Evolutionary conservation across 2,329 filamentous ascomycete species (phyloP).

Genomic region (Alternaria postmessia): DNA sequence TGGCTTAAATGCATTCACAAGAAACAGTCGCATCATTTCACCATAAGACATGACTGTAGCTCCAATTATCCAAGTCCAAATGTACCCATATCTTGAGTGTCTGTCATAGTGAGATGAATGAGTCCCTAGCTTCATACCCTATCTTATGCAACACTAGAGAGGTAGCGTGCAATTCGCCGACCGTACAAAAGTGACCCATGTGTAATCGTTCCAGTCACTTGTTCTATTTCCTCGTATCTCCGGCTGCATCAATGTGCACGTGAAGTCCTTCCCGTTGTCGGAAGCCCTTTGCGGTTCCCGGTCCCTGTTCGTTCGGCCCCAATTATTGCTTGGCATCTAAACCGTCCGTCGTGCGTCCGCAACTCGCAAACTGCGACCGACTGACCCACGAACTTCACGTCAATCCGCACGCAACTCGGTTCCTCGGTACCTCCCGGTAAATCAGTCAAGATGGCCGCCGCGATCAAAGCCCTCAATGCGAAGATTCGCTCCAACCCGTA

Average conservation of each 20-base stretch:
- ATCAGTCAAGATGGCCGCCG: constrained; percentile 57
- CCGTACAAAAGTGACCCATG: neutral
- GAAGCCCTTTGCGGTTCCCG: constrained; percentile 8
- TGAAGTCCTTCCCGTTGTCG: constrained; percentile 20
- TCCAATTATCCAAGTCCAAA: neutral
- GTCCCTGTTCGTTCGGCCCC: constrained; percentile 15
- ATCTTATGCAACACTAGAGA: neutral
- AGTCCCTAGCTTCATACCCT: neutral
- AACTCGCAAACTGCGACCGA: constrained; percentile 13
- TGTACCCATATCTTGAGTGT: neutral
- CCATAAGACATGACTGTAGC: neutral
- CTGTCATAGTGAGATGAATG: neutral
- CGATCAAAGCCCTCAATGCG: constrained; percentile 63
- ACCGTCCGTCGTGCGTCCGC: constrained; percentile 13
- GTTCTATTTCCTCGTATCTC: neutral
- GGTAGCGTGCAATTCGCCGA: neutral
- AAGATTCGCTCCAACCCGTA: constrained; percentile 61
- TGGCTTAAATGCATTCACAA: constrained; percentile 12
- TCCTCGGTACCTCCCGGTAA: neutral
- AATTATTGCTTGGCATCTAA: constrained; percentile 18
- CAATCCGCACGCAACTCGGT: constrained; percentile 9
- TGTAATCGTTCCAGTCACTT: neutral
- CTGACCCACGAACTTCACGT: constrained; percentile 9
- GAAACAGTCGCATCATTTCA: constrained; percentile 7
- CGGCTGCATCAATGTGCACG: constrained; percentile 11